Conservation (phyloP, 2,329 filamentous ascomycete species). For the Diaporthe destruens region DNA sequence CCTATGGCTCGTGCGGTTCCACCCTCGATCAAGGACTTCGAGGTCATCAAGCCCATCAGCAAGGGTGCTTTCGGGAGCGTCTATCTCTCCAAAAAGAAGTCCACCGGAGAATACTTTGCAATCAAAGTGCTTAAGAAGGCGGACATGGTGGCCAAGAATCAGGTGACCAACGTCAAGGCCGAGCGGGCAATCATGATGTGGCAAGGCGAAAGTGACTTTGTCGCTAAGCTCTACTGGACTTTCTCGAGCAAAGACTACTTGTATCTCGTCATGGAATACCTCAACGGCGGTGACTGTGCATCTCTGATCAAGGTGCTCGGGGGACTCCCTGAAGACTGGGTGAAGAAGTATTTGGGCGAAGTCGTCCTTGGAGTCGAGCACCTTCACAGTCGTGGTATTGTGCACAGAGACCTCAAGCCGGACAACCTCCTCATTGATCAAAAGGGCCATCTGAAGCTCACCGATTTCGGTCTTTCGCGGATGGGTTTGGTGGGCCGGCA, state of each 20-base stretch:
- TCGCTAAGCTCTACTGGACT: constrained; percentile 99
- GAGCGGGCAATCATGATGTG: constrained; percentile 99
- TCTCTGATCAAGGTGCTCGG: constrained; percentile 95
- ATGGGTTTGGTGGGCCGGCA: constrained; percentile 98
- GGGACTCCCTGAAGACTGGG: constrained; percentile 95
- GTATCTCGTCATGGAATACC: constrained; percentile 98
- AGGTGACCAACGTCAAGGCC: constrained; percentile 98
- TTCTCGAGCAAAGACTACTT: constrained; percentile 99
- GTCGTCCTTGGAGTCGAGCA: constrained; percentile 98
- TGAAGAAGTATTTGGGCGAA: constrained; percentile 96
- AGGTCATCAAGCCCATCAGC: constrained; percentile 99
- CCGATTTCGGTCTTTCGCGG: constrained; percentile 95
- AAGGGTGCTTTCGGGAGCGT: constrained; percentile 99
- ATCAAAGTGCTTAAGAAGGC: constrained; percentile 99
- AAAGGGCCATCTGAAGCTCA: constrained; percentile 95
- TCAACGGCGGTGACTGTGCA: constrained; percentile 97
- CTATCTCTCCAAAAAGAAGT: constrained; percentile 98
- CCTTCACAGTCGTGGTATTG: constrained; percentile 92
- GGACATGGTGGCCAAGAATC: constrained; percentile 99
- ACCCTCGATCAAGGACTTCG: constrained; percentile 98
- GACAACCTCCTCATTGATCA: constrained; percentile 98
- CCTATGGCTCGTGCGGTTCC: constrained; percentile 90
- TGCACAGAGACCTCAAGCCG: constrained; percentile 96
- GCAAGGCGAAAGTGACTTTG: constrained; percentile 99
- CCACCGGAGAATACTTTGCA: constrained; percentile 96